A percentile compares a stretch with the other conserved stretches of the same genome.
Conservation (phyloP, 164 flowering plant genomes). For the Vitis vinifera region DNA sequence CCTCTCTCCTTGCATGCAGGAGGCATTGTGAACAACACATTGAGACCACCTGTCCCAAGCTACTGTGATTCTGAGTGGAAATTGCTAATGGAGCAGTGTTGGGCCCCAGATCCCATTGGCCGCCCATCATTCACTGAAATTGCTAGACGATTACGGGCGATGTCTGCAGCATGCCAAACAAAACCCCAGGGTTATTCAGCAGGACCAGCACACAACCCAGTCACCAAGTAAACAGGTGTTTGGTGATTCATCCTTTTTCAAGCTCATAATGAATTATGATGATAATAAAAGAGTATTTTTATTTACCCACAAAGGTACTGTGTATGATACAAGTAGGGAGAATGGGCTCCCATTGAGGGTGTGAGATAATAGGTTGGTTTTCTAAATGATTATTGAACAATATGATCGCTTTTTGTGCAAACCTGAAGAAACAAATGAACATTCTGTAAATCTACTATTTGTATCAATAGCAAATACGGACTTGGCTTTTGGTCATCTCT, state of each 20-base stretch:
- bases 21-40: slow-evolving; percentile 46
- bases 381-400: neutral
- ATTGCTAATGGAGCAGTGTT: slow-evolving; percentile 49
- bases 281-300: neutral
- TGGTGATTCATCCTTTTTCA: neutral
- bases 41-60: slow-evolving; percentile 42
- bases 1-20: slow-evolving; percentile 22
- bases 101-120: slow-evolving; percentile 41
- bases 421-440: neutral
- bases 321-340: neutral
- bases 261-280: neutral
- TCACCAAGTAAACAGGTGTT: too few species aligned
- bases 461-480: neutral
- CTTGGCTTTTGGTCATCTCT: neutral
- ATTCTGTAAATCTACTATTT: neutral
- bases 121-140: slow-evolving; percentile 52
- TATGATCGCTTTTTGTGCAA: neutral
- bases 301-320: neutral
- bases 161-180: slow-evolving; percentile 35
- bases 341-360: neutral
- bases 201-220: too few species aligned
- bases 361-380: neutral
- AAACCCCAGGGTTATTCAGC: neutral
- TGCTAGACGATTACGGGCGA: slow-evolving; percentile 35
- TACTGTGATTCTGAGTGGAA: slow-evolving; percentile 51